Base-by-base conservation (phyloP, 2,329 filamentous ascomycete genomes). In the Colletotrichum higginsianum region DNA sequence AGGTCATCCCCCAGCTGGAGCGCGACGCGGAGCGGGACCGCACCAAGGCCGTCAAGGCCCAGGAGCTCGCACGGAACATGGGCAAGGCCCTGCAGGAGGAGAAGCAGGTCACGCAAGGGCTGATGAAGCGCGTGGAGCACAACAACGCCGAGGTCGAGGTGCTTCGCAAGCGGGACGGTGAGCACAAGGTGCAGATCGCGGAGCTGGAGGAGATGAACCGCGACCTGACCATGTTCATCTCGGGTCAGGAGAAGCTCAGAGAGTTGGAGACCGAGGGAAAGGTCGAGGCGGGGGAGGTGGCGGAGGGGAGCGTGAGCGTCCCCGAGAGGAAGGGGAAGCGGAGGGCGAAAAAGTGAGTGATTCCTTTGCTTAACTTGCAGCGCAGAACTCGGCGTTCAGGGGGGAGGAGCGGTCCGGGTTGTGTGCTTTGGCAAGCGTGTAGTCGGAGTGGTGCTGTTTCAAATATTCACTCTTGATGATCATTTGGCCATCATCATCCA, bases 201-300 rank as follows among this genome's bases (percentile, higher is more conserved):
- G 94, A 97, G 75, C 82, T 98, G 53, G 90, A 91, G 75, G 95
- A 97, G 80, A 93, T 95, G 86, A 97, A 98, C 79, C 89, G 93
- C 16, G 96, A 98, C 79, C 80, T 98, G 79, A 91, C 87, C 61
- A 95, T 97, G 87, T 97, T 96, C 78, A 96, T 98, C 71, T 93
- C 91, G 23, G 93, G 94, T 0, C 90, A 93, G 80, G 91, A 96
- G 82, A 96, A 94, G 82, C 82, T 98, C 76, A 92, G 89, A 83
- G 88, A 92, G 80, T 83, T 95, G 82, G 89, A 90, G 79, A 88
- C 87, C 38, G 87, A 87, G 75, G 90, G 88, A 0, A 80, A 86
- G 74, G 76, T 88, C 44, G 86, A 89, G 68, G 88, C 90, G 42
- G 93, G 92, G n/a, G 93, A 96, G 80, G 81, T 96, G 47, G 90